Base-by-base conservation (phyloP, 164 flowering plant genomes). In the Platanus orientalis region DNA sequence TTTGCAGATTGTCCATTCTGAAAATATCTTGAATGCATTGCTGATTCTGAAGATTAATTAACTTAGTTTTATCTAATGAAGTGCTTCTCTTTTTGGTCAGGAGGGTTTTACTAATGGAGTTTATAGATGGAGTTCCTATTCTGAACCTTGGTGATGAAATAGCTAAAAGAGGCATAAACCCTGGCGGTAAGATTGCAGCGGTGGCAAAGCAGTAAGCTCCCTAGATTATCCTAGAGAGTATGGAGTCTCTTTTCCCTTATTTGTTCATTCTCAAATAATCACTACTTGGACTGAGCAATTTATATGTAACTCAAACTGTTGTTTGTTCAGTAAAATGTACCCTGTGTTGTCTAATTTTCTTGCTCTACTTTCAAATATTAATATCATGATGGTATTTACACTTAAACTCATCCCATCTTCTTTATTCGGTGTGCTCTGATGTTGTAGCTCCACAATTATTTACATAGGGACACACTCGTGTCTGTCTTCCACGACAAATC, bases 91-190 rank as follows among this genome's bases (percentile, higher is more conserved):
- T 30, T 56, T 62, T 71, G 40, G 29, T 29, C 66, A 94, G 98
- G 90, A 89, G 75, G 79, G 91, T 82, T 66, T 78, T 94, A 57
- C 84, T 90, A 47, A 94, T 94, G 97, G 98, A 94, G 64, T 90
- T 82, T 63, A 84, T 94, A 54, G 89, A 94, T 72, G 98, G 97
- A 61, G 79, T 78, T 59, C 98, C 97, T 50, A 89, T 94, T 66
- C 62, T 94, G 75, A 83, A 83, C 53, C 96, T 94, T 69, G 95
- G 92, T 16, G 87, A 87, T 64, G 98, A 89, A 73, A 90, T 94
- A 19, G 93, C 86, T 62, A 90, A 86, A 65, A 78, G 96, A 79
- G 98, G 97, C 72, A 81, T 90, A 67, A 71, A 87, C 71, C 93
- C 96, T 44, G 72, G 61, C 75, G 84, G 96, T 71, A 89, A 82